phyloP scores from a whole-genome alignment of 2,329 filamentous ascomycete species.

The Ampelomyces quisqualis region DNA sequence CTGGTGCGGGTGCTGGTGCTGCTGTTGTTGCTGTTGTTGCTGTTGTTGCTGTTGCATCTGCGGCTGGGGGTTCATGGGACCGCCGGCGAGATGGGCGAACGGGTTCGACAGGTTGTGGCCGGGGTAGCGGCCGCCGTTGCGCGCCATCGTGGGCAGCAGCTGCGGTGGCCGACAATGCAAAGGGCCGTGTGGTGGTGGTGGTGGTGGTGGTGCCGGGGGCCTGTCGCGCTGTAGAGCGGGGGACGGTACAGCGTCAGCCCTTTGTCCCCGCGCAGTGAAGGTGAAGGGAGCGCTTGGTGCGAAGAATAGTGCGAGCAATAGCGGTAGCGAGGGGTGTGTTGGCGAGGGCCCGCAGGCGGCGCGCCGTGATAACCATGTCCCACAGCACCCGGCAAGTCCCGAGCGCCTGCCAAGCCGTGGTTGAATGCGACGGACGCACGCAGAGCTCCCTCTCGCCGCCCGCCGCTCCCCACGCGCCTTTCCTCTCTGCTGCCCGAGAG shows the following conservation, averaged over 20 bases:
- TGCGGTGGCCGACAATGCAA: not conserved
- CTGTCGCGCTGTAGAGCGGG: no score
- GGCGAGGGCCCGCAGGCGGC: not conserved
- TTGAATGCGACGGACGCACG: slow-evolving; percentile 12
- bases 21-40: slow-evolving; percentile 50
- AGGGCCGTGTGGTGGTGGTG: not conserved
- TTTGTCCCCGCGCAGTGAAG: not conserved
- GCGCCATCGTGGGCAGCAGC: slow-evolving; percentile 53
- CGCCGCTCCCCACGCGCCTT: slow-evolving; percentile 21
- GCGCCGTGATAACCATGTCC: not conserved
- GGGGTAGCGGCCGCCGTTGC: slow-evolving; percentile 60
- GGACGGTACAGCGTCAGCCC: no score
- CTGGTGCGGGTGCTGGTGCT: slow-evolving; percentile 43
- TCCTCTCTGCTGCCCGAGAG: slow-evolving; percentile 22
- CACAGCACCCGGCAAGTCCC: no score
- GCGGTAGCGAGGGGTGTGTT: slow-evolving; percentile 3
- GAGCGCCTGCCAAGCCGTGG: slow-evolving; percentile 12
- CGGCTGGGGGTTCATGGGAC: slow-evolving; percentile 48
- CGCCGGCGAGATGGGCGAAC: slow-evolving; percentile 56
- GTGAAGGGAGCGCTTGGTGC: not conserved
- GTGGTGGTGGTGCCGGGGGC: no score
- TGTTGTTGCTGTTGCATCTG: slow-evolving; percentile 47
- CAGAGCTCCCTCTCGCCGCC: slow-evolving; percentile 23
- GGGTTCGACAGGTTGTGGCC: slow-evolving; percentile 60
- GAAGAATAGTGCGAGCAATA: not conserved